phyloP scores from a whole-genome alignment of 306 rosid species.

The Quillaja saponaria region DNA sequence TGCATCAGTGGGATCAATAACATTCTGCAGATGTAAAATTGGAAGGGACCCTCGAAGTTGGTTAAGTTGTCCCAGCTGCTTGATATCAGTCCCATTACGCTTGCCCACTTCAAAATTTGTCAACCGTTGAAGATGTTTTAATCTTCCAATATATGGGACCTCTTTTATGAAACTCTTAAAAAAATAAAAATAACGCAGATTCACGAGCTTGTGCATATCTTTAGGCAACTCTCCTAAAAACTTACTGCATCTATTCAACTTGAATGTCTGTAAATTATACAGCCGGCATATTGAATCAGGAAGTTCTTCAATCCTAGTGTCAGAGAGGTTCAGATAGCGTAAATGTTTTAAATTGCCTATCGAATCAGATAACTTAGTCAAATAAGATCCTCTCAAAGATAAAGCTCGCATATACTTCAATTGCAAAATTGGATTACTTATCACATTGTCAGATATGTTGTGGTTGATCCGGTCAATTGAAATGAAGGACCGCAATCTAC shows the following conservation, averaged over 20 bases:
- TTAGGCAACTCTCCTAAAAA: constrained; percentile 19
- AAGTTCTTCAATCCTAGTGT: not conserved
- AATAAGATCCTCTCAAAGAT: accelerated
- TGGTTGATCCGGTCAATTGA: too few relatives aligned
- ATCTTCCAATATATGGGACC: not conserved
- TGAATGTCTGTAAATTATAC: constrained; percentile 31
- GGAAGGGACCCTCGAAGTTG: constrained; percentile 19
- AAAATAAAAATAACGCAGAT: constrained; percentile 23
- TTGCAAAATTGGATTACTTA: not conserved
- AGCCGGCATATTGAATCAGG: constrained; percentile 28
- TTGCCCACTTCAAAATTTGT: not conserved
- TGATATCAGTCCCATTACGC: not conserved
- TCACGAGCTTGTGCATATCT: constrained; percentile 14
- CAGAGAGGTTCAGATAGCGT: constrained; percentile 33
- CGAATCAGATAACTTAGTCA: not conserved
- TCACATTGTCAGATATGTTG: too few relatives aligned
- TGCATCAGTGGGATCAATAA: not conserved
- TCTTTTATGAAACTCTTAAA: not conserved
- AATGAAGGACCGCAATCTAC: constrained; percentile 4
- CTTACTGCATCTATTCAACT: too few relatives aligned
- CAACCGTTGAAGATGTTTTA: constrained; percentile 10
- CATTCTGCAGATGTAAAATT: not conserved
- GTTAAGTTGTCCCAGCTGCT: constrained; percentile 8
- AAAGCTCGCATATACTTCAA: not conserved
- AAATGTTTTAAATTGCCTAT: constrained; percentile 24